Evolutionary conservation across 352 stramenopile genomes (phyloP).

Genomic region (Phytophthora melonis): DNA sequence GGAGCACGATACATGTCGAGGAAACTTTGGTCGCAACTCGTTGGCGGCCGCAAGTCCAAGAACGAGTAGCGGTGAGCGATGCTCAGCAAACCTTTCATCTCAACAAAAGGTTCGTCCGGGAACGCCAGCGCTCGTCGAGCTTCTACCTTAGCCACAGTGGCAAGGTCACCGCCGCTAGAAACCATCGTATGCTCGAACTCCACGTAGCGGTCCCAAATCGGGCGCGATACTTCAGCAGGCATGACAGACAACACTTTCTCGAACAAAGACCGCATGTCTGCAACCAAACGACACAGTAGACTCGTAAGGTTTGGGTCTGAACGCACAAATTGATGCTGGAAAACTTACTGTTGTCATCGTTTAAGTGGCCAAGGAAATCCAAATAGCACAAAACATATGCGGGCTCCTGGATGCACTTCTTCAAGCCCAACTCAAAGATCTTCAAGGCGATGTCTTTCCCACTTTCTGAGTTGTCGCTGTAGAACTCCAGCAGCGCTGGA

Average conservation of each 20-base stretch:
- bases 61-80: conserved; percentile 87
- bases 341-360: conserved; percentile 90
- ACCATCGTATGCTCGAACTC: conserved; percentile 91
- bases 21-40: conserved; percentile 75
- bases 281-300: conserved; percentile 7
- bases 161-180: conserved; percentile 82
- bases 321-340: neutral
- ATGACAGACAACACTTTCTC: conserved; percentile 91
- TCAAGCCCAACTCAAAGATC: conserved; percentile 90
- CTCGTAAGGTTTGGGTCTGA: conserved; percentile 5
- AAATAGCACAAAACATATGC: conserved; percentile 88
- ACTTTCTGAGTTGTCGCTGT: conserved; percentile 82
- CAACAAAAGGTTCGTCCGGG: conserved; percentile 75
- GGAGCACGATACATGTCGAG: conserved; percentile 81
- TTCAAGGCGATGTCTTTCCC: conserved; percentile 90
- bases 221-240: conserved; percentile 78
- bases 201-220: conserved; percentile 90
- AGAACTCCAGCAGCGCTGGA: conserved; percentile 86
- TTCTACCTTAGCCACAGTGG: conserved; percentile 86
- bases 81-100: conserved; percentile 85
- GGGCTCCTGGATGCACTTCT: conserved; percentile 90
- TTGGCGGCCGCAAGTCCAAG: conserved; percentile 68
- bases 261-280: conserved; percentile 91
- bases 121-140: conserved; percentile 81
- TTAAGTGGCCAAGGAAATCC: conserved; percentile 87